Percentiles rank a stretch among this genome's conserved stretches.
These are phyloP conservation scores for Fusarium udum DNA, from an alignment of 2,329 filamentous ascomycete species.

Conservation along the genomic window DNA sequence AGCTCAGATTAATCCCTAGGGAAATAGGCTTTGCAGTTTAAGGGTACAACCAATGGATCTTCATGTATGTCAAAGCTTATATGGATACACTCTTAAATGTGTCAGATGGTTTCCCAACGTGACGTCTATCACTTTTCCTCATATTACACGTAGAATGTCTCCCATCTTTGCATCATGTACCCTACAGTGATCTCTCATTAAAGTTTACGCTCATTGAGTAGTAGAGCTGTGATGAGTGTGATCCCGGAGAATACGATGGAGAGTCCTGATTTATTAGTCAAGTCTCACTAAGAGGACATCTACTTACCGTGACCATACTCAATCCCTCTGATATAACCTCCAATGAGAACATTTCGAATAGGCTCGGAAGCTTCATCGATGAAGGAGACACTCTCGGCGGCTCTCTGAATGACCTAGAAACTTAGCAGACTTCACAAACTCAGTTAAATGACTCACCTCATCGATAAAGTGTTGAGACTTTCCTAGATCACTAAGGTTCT, in stretches of 20 bases:
- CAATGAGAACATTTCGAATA: constrained; percentile 8
- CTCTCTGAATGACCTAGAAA: constrained; percentile 24
- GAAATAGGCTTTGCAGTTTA: no score
- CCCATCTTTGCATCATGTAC: no score
- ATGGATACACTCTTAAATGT: accelerated
- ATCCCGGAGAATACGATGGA: neutral
- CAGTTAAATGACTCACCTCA: neutral
- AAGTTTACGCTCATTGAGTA: neutral
- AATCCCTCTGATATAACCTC: constrained; percentile 29
- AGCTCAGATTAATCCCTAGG: no score
- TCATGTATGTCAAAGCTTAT: no score
- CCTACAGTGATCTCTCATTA: no score
- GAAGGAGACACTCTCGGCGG: constrained; percentile 29
- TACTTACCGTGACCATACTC: constrained; percentile 30
- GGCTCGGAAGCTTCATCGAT: constrained; percentile 29
- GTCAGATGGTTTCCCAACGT: neutral
- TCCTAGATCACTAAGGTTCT: constrained; percentile 14
- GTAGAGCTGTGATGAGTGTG: neutral
- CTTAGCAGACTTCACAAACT: neutral
- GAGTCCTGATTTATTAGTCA: neutral
- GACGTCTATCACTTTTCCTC: neutral
- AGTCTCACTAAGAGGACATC: accelerated
- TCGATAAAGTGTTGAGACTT: constrained; percentile 7
- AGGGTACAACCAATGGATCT: neutral
- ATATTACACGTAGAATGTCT: neutral